Evolutionary conservation across 2,329 filamentous ascomycete species (phyloP).

Genomic region (Fusarium haematococcum): DNA sequence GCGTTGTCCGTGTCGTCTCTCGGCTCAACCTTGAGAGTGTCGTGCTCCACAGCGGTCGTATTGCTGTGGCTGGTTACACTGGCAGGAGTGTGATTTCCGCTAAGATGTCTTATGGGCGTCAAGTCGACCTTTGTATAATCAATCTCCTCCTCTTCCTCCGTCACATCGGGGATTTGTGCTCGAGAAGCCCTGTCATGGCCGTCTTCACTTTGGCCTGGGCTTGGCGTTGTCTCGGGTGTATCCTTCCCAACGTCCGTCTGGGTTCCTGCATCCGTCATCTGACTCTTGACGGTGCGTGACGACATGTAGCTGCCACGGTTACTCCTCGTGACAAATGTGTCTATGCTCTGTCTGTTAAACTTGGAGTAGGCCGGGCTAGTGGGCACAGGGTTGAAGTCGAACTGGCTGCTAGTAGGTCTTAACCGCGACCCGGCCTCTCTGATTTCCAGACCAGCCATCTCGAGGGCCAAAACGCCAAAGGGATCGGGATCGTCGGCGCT

Average conservation of each 20-base stretch:
- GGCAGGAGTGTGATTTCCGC: conserved; percentile 43
- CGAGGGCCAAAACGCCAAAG: conserved; percentile 90
- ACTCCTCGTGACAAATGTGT: conserved; percentile 70
- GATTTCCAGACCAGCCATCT: conserved; percentile 89
- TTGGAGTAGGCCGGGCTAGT: conserved; percentile 76
- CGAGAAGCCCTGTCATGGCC: conserved; percentile 57
- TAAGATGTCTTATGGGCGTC: conserved; percentile 60
- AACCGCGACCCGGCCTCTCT: conserved; percentile 82
- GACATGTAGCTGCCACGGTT: conserved; percentile 82
- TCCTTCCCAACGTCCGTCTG: conserved; percentile 66
- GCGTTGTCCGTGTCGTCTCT: conserved; percentile 42
- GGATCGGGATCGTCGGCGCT: conserved; percentile 87
- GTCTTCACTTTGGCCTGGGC: conserved; percentile 65
- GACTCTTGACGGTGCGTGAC: conserved; percentile 74
- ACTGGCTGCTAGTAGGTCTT: conserved; percentile 80
- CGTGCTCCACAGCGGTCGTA: conserved; percentile 33
- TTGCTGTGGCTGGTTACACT: conserved; percentile 39
- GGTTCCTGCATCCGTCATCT: conserved; percentile 76
- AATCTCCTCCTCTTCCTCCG: conserved; percentile 64
- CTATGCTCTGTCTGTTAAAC: conserved; percentile 75
- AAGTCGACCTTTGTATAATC: conserved; percentile 71
- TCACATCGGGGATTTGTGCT: conserved; percentile 52
- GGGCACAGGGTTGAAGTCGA: conserved; percentile 83
- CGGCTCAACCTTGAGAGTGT: conserved; percentile 38
- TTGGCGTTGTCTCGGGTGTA: conserved; percentile 67